phyloP scores from a whole-genome alignment of 192 early-diverging fungal species.

The Coemansia sp. region DNA sequence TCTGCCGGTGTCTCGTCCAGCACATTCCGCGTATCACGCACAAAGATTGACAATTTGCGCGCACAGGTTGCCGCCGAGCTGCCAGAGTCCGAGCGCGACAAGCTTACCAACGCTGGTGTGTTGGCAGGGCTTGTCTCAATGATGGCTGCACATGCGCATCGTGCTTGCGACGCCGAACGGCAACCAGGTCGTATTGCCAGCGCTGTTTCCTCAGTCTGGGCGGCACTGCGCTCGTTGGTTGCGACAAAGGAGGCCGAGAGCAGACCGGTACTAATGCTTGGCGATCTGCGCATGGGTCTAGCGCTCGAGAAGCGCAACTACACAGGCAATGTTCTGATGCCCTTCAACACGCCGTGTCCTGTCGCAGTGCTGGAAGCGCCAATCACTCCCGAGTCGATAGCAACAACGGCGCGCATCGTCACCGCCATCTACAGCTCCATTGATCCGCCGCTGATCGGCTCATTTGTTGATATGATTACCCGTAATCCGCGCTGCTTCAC shows the following conservation, averaged over 20 bases:
- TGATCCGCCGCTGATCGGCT: constrained; percentile 35
- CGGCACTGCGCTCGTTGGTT: constrained; percentile 5
- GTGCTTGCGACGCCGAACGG: constrained; percentile 14
- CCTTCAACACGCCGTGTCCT: constrained; percentile 35
- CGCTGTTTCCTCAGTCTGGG: neutral
- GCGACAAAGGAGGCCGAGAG: neutral
- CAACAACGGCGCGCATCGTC: constrained; percentile 8
- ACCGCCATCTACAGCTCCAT: constrained; percentile 21
- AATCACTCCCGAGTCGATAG: constrained; percentile 16
- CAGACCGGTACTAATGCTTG: constrained; percentile 7
- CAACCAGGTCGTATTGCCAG: neutral
- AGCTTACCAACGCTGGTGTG: constrained; percentile 17
- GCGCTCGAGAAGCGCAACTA: constrained; percentile 24
- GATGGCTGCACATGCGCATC: constrained; percentile 40
- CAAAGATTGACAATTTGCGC: constrained; percentile 14
- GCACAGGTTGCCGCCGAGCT: constrained; percentile 11
- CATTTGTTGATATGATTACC: constrained; percentile 43
- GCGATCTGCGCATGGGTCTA: constrained; percentile 42
- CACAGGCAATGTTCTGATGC: constrained; percentile 47
- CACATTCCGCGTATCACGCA: constrained; percentile 35
- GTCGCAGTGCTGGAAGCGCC: constrained; percentile 31
- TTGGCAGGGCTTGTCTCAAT: constrained; percentile 45
- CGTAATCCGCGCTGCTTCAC: constrained; percentile 37
- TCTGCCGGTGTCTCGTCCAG: constrained; percentile 26
- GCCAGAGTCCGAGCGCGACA: neutral